Base-by-base conservation (phyloP, 2,329 filamentous ascomycete species). In the Cryphonectria nitschkei region DNA sequence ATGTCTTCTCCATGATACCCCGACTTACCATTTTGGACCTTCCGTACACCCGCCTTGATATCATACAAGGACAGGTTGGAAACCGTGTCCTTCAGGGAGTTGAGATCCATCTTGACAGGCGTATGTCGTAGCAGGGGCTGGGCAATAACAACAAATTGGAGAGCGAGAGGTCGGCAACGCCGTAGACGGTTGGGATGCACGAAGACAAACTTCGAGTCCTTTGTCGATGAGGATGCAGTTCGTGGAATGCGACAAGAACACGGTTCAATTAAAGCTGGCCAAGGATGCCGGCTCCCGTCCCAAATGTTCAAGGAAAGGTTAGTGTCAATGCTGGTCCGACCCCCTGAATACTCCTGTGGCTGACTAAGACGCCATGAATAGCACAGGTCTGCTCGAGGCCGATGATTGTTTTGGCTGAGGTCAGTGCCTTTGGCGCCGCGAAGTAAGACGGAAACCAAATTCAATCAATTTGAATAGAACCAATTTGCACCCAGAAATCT, bases 11-110 rank as follows among this genome's bases (percentile, higher is more conserved):
- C 2, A 34, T 11, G 26, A n/a, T 26, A 13, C 13, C 41, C 64
- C 43, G 67, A 75, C 87, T 76, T 84, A 97, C 95, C 95, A 95
- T 98, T 98, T 80, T 98, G 95, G 72, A 97, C 93, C 82, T 98
- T 97, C 76, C 95, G 91, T 76, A 98, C 94, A 75, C 94, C 93
- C 69, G 95, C 95, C 85, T 98, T 98, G 84, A 98, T 80, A 82
- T 98, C 95, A 86, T 98, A 98, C 81, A 98, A 87, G 77, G 93
- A 93, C 87, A 98, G 87, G 84, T 96, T 97, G 85, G 91, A 91
- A 82, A 97, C 94, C 83, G 93, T 91, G 77, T 93, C 93, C 82
- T 93, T 95, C 69, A 98, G 82, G 79, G 87, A 93, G 82, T 91
- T 92, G 80, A 97, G 87, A 87, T 98, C 93, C 94, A 97, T 97